Evolutionary conservation across 2,329 filamentous ascomycete species (phyloP).

Genomic region (Capronia epimyces): DNA sequence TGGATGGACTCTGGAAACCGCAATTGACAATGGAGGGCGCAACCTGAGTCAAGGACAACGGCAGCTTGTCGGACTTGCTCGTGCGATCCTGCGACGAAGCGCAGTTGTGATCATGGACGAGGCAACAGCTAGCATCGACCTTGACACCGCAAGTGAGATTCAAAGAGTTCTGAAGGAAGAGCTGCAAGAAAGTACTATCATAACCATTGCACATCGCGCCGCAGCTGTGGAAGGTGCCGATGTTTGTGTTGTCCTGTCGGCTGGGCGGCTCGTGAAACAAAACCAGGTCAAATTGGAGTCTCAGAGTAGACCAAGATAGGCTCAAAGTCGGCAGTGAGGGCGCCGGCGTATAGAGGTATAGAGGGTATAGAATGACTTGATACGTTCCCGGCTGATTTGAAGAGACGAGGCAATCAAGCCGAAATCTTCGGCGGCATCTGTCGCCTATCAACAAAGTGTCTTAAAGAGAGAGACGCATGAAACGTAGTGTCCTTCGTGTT

Average conservation of each 20-base stretch:
- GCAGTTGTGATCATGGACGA: constrained; percentile 62
- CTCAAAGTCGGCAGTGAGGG: not conserved
- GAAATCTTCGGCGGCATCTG: too few species aligned
- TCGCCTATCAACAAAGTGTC: too few species aligned
- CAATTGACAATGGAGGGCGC: constrained; percentile 56
- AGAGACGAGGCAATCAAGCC: too few species aligned
- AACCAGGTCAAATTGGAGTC: constrained; percentile 3
- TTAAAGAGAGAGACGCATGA: too few species aligned
- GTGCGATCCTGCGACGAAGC: constrained; percentile 58
- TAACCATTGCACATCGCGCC: constrained; percentile 61
- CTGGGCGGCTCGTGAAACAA: constrained; percentile 16
- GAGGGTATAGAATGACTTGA: not conserved
- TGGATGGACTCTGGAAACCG: constrained; percentile 52
- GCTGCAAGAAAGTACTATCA: constrained; percentile 53
- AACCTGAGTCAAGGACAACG: constrained; percentile 61
- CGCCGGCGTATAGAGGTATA: not conserved
- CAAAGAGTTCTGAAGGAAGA: constrained; percentile 53
- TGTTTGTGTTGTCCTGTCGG: constrained; percentile 15
- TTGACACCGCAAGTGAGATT: constrained; percentile 54
- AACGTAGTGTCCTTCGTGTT: too few species aligned
- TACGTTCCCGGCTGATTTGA: not conserved
- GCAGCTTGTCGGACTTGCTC: constrained; percentile 58
- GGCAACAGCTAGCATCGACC: constrained; percentile 60
- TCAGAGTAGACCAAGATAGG: not conserved
- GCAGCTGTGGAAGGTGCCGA: constrained; percentile 48